Percentiles rank a stretch among this genome's conserved stretches.
phyloP scores from a whole-genome alignment of 441 rosid species.

The Breynia disticha region DNA sequence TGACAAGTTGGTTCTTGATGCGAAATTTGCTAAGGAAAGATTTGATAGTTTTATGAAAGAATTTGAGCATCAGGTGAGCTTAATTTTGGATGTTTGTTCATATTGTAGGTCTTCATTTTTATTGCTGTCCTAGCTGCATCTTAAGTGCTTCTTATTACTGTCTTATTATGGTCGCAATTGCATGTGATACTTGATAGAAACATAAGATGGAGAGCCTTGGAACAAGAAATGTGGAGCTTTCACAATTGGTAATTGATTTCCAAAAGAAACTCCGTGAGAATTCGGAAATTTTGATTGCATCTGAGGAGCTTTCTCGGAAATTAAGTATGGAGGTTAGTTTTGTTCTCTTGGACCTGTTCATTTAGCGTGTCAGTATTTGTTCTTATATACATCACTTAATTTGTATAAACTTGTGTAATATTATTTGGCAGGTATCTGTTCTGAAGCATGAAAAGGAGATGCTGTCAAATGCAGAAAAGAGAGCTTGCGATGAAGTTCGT shows the following conservation, averaged over 20 bases:
- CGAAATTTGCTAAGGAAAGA: constrained; percentile 67
- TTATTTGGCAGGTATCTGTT: constrained; percentile 47
- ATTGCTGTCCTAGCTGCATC: background rate
- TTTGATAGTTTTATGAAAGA: constrained; percentile 68
- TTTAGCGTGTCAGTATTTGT: constrained; percentile 9
- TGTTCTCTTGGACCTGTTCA: constrained; percentile 1
- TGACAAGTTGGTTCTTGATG: constrained; percentile 69
- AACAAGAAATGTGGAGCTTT: constrained; percentile 86
- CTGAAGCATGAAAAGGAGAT: constrained; percentile 79
- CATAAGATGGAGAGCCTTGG: constrained; percentile 52
- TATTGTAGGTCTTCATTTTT: background rate
- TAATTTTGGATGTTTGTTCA: background rate
- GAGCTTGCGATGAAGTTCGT: constrained; percentile 87
- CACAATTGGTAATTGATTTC: constrained; percentile 71
- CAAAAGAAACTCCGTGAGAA: constrained; percentile 79
- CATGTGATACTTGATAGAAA: constrained; percentile 38
- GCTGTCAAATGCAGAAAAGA: constrained; percentile 72
- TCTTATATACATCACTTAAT: constrained; percentile 10
- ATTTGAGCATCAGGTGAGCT: constrained; percentile 66
- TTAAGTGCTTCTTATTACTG: too few relatives aligned
- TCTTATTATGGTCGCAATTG: too few relatives aligned
- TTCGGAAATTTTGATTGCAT: constrained; percentile 56
- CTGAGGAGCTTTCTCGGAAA: constrained; percentile 79
- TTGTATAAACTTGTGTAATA: constrained; percentile 11
- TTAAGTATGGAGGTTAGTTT: constrained; percentile 68